Evolutionary conservation across 306 rosid genomes (phyloP), one percentile per base, ranked within the genome.

Genomic region (Trichosanthes cucumerina): DNA sequence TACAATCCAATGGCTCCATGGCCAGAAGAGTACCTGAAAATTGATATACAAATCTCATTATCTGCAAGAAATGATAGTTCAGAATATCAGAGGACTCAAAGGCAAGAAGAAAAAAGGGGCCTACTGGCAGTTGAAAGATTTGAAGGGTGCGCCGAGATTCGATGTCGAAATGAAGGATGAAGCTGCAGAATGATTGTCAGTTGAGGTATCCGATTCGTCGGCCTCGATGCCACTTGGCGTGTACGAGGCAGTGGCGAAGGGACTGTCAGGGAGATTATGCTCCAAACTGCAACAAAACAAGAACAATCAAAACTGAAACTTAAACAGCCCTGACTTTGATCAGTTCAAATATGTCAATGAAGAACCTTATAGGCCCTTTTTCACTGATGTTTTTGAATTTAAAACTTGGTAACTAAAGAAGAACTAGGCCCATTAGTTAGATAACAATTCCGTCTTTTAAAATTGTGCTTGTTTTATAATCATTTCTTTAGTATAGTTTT

Each of bases 251-350:
- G 97, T 92, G 19, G 98, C 98, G 79, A 94, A 94, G 57, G 97
- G 98, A 82, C 95, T 92, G 79, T 94, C 96, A 0, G 98, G 98
- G 52, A 94, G 98, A 80, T 92, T 94, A 79, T 94, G 96, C 88
- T 92, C 98, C 91, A 92, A 89, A 80, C 98, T 94, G 90, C 89
- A 88, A 71, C 31, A 52, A 13, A 75, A 26, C 16, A 66, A 68
- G 12, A 76, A 56, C 2, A 10, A 54, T 74, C 38, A 31, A 72
- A 6, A 24, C 13, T 50, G 33, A 38, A 21, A 43, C 33, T 72
- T 21, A 23, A 47, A 14, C 43, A 62, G 69, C 21, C n/a, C n/a
- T n/a, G n/a, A n/a, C n/a, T n/a, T n/a, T n/a, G n/a, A n/a, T n/a
- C n/a, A 73, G 6, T 16, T 34, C 13, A 66, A 9, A 66, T 5